These are phyloP conservation scores for Tylopilus sp. DNA, from an alignment of 768 basidiomycete genomes.

Conservation along the genomic window DNA sequence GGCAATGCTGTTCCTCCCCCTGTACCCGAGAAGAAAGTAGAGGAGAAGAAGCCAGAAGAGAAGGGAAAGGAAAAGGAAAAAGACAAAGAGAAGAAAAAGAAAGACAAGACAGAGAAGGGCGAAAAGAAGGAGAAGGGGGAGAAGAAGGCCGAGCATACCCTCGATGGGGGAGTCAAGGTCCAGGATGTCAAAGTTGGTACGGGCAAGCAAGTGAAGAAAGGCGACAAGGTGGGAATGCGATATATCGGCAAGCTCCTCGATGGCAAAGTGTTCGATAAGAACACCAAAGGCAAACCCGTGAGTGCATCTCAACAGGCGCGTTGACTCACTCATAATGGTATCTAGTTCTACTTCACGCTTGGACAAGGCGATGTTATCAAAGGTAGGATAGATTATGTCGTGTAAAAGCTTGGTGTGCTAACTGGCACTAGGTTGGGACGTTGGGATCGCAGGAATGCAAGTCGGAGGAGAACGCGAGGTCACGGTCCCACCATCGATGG, in stretches of 20 bases:
- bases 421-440: conserved; percentile 69
- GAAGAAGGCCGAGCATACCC: conserved; percentile 31
- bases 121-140: conserved; percentile 26
- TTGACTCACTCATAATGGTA: background rate
- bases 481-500: conserved; percentile 67
- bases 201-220: conserved; percentile 85
- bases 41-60: conserved; percentile 35
- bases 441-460: conserved; percentile 90
- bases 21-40: conserved; percentile 22
- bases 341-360: conserved; percentile 71
- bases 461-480: conserved; percentile 84
- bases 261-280: conserved; percentile 76
- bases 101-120: conserved; percentile 30
- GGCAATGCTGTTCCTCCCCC: conserved; percentile 38
- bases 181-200: conserved; percentile 74
- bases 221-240: conserved; percentile 78
- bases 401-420: background rate
- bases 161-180: conserved; percentile 73
- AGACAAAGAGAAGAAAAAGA: conserved; percentile 33
- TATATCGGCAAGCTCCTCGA: conserved; percentile 88
- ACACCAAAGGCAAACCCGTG: conserved; percentile 84
- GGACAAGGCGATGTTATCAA: conserved; percentile 93
- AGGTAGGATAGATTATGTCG: conserved; percentile 39
- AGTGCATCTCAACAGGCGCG: conserved; percentile 27
- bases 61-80: conserved; percentile 75